A percentile compares a stretch with the other conserved stretches of the same genome.
Conservation (phyloP, 495 filamentous ascomycete genomes). For the Pyrenopolyporus hunteri region DNA sequence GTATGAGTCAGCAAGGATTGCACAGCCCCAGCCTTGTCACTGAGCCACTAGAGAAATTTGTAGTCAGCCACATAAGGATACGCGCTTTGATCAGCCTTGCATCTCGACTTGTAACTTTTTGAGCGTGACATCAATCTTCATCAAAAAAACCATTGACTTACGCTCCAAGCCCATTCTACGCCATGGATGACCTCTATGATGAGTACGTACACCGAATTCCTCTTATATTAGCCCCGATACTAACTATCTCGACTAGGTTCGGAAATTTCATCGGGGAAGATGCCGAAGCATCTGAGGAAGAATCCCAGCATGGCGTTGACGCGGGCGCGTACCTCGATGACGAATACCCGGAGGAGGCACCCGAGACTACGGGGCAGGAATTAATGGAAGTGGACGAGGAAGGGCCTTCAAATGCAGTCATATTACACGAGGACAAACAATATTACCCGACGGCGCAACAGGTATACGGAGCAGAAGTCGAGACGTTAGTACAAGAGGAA, state of each 20-base stretch:
- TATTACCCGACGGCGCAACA: slow-evolving; percentile 97
- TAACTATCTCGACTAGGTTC: slow-evolving; percentile 66
- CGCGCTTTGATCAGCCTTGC: slow-evolving; percentile 28
- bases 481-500: slow-evolving; percentile 95
- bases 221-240: not conserved
- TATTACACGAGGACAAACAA: slow-evolving; percentile 98
- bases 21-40: slow-evolving; percentile 32
- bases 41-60: too few relatives aligned
- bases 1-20: too few relatives aligned
- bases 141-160: slow-evolving; percentile 14
- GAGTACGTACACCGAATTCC: slow-evolving; percentile 58
- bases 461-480: slow-evolving; percentile 91
- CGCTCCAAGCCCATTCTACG: slow-evolving; percentile 16
- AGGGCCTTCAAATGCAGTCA: slow-evolving; percentile 94
- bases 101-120: slow-evolving; percentile 40
- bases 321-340: slow-evolving; percentile 82
- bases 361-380: slow-evolving; percentile 72
- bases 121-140: slow-evolving; percentile 25
- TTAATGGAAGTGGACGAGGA: slow-evolving; percentile 95
- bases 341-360: slow-evolving; percentile 67
- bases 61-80: too few relatives aligned
- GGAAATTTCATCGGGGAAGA: slow-evolving; percentile 94
- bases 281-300: slow-evolving; percentile 85
- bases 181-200: slow-evolving; percentile 85
- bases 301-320: slow-evolving; percentile 73